Evolutionary conservation across 1,139 yeast genomes (phyloP).

Genomic region (Suhomyces bokatorum): DNA sequence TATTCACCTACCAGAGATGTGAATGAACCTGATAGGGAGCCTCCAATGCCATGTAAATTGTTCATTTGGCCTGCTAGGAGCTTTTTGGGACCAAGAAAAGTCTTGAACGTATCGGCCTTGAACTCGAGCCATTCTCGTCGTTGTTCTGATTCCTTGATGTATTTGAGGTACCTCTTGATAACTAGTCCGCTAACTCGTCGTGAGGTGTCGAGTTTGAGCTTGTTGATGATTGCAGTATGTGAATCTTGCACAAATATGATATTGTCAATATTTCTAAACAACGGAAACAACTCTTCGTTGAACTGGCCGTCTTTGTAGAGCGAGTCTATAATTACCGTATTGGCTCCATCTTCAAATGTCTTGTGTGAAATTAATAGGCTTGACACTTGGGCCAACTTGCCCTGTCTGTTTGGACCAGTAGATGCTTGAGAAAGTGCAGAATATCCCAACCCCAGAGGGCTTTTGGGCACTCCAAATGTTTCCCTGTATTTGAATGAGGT

Average conservation of each 20-base stretch:
- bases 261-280: constrained; percentile 14
- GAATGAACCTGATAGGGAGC: constrained; percentile 19
- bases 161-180: constrained; percentile 3
- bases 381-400: neutral
- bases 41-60: constrained; percentile 24
- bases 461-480: neutral
- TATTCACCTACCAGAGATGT: constrained; percentile 18
- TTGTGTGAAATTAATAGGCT: neutral
- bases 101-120: neutral
- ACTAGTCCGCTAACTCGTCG: constrained; percentile 17
- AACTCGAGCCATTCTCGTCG: constrained; percentile 20
- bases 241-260: constrained; percentile 17
- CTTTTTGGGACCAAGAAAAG: constrained; percentile 14
- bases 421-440: neutral
- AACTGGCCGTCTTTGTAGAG: neutral
- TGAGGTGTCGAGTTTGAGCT: constrained; percentile 20
- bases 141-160: constrained; percentile 9
- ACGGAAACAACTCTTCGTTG: constrained; percentile 1
- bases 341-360: neutral
- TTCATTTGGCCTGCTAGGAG: constrained; percentile 25
- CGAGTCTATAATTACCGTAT: constrained; percentile 5
- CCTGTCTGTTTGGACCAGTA: neutral
- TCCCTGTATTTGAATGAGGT: too few relatives aligned
- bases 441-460: neutral
- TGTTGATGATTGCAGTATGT: constrained; percentile 18